Conservation (phyloP, 1,284 basidiomycete species). For the Limonomyces culmigenus region DNA sequence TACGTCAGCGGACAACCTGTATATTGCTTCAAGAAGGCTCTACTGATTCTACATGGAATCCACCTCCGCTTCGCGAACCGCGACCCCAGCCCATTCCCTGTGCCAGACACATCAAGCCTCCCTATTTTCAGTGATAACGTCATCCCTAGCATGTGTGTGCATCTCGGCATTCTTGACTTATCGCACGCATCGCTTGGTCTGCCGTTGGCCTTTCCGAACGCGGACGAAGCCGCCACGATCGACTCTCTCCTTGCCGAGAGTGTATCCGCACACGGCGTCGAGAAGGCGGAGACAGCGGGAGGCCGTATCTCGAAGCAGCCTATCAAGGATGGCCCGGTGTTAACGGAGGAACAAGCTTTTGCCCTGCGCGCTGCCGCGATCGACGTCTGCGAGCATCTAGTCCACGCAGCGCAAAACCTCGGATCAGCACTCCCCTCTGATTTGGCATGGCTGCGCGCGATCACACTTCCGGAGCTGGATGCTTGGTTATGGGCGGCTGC, state of each 20-base stretch:
- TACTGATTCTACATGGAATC: constrained; percentile 66
- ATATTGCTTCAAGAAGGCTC: constrained; percentile 79
- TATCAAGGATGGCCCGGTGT: constrained; percentile 43
- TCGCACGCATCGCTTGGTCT: constrained; percentile 23
- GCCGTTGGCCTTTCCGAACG: constrained; percentile 25
- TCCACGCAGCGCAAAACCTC: constrained; percentile 16
- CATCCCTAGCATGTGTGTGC: constrained; percentile 65
- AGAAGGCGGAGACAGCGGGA: constrained; percentile 1
- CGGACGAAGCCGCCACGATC: constrained; percentile 20
- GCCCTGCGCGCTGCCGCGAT: constrained; percentile 68
- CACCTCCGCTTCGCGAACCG: constrained; percentile 38
- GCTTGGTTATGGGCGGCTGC: constrained; percentile 66
- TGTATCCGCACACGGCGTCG: not conserved
- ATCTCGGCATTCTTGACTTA: constrained; percentile 60
- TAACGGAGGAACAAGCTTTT: constrained; percentile 47
- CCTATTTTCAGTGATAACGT: constrained; percentile 83
- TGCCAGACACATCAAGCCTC: constrained; percentile 37
- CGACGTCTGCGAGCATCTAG: constrained; percentile 55
- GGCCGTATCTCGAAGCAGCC: constrained; percentile 9
- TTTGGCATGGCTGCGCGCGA: constrained; percentile 29
- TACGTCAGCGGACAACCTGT: constrained; percentile 43
- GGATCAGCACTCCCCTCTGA: constrained; percentile 25
- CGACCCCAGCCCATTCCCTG: constrained; percentile 34
- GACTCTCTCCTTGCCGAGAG: constrained; percentile 19
- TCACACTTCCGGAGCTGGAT: constrained; percentile 46